These are phyloP conservation scores for Gossypium laxum DNA, from an alignment of 441 rosid genomes.

Conservation along the genomic window DNA sequence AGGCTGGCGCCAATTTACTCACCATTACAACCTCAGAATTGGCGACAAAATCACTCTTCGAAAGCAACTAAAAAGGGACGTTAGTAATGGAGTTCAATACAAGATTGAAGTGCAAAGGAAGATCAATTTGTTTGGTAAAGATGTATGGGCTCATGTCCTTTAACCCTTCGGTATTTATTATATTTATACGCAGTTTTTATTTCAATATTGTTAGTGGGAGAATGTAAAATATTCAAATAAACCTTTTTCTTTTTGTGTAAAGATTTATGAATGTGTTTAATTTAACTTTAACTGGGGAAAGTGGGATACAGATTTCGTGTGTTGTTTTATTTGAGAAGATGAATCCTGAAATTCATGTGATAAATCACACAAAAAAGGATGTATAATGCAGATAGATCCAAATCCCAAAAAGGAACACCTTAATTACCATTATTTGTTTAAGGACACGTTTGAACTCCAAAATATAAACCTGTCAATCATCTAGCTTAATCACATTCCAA, in stretches of 20 bases:
- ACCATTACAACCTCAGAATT: not conserved
- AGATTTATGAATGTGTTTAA: not conserved
- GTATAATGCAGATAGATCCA: not conserved
- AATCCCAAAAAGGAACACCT: not conserved
- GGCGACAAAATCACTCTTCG: not conserved
- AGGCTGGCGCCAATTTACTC: not conserved
- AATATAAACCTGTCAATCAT: constrained; percentile 6
- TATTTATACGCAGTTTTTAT: no score
- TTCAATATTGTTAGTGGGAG: no score
- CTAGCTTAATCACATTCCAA: constrained; percentile 9
- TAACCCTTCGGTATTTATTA: not conserved
- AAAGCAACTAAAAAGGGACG: not conserved
- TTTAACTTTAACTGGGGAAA: not conserved
- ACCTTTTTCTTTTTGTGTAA: not conserved
- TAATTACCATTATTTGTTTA: not conserved
- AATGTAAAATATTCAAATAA: no score
- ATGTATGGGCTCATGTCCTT: not conserved
- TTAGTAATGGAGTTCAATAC: not conserved
- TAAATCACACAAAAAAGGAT: not conserved
- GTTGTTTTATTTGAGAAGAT: not conserved
- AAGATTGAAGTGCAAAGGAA: not conserved
- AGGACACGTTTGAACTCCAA: constrained; percentile 1
- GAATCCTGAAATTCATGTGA: constrained; percentile 3
- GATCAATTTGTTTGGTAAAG: not conserved
- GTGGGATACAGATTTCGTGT: not conserved